Percentiles rank a stretch among this genome's conserved stretches.
Conservation (phyloP, 257 asterid species). For the Thymus mandschuricus region DNA sequence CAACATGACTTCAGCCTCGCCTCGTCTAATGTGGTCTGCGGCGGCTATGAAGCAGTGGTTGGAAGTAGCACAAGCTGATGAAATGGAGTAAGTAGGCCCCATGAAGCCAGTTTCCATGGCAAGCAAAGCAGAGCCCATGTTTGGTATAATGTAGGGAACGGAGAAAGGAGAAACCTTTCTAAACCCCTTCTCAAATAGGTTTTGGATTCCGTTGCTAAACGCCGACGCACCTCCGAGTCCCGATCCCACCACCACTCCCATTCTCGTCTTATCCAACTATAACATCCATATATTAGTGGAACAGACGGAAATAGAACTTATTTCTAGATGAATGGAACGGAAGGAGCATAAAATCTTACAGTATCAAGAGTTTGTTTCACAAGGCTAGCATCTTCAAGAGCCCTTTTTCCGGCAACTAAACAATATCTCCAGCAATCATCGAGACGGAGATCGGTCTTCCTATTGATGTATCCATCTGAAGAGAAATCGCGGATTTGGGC, state of each 20-base stretch:
- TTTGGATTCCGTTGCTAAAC: conserved; percentile 30
- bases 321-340: background rate
- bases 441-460: conserved; percentile 49
- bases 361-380: too few species aligned
- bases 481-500: conserved; percentile 57
- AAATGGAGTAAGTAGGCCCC: conserved; percentile 47
- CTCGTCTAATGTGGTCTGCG: conserved; percentile 45
- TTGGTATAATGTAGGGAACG: conserved; percentile 34
- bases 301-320: background rate
- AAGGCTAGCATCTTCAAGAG: conserved; percentile 35
- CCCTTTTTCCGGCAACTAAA: conserved; percentile 59
- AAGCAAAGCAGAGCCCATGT: conserved; percentile 44
- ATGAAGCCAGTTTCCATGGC: conserved; percentile 45
- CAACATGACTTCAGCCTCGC: conserved; percentile 44
- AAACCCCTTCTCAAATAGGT: conserved; percentile 12
- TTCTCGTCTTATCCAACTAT: too few species aligned
- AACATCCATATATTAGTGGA: too few species aligned
- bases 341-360: too few species aligned
- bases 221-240: conserved; percentile 37
- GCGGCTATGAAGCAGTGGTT: conserved; percentile 44
- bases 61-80: conserved; percentile 43
- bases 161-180: conserved; percentile 37
- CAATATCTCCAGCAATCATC: conserved; percentile 65
- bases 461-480: conserved; percentile 52
- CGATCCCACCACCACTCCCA: conserved; percentile 38